Evolutionary conservation across 257 asterid genomes (phyloP).

Genomic region (Penstemon eatonii): DNA sequence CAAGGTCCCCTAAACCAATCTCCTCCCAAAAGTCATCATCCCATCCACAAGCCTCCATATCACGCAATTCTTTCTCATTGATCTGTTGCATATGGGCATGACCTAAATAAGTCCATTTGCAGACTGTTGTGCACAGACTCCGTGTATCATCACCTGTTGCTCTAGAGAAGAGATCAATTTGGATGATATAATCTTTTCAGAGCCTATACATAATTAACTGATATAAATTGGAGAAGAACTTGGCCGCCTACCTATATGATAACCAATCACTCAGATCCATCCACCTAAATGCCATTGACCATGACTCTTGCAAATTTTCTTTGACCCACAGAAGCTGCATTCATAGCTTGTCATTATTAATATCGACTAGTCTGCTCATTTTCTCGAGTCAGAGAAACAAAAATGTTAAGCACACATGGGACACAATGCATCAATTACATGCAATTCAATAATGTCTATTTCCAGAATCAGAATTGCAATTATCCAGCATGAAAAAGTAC

Average conservation of each 20-base stretch:
- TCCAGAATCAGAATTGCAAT: conserved; percentile 9
- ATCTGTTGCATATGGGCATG: conserved; percentile 95
- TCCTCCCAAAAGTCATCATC: conserved; percentile 97
- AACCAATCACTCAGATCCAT: conserved; percentile 99
- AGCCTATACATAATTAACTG: conserved; percentile 7
- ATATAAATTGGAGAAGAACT: conserved; percentile 1
- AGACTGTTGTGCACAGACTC: conserved; percentile 93
- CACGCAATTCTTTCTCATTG: conserved; percentile 67
- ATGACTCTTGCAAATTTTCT: conserved; percentile 84
- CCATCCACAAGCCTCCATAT: conserved; percentile 98
- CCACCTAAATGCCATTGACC: conserved; percentile 95
- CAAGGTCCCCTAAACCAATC: conserved; percentile 94
- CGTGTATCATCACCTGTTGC: conserved; percentile 99
- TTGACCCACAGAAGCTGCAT: conserved; percentile 96
- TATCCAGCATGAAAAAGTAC: conserved; percentile 17
- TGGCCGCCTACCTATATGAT: conserved; percentile 64
- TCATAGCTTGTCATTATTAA: conserved; percentile 14
- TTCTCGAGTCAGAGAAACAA: conserved; percentile 1
- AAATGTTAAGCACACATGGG: background rate
- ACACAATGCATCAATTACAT: background rate
- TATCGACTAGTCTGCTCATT: conserved; percentile 13
- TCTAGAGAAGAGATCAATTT: conserved; percentile 42
- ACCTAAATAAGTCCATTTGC: conserved; percentile 98
- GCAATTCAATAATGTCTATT: background rate
- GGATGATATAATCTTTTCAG: background rate